Evolutionary conservation across 108 stramenopile genomes (phyloP), one percentile per base, ranked within the genome.

Genomic region (Stephanodiscus minutulus): DNA sequence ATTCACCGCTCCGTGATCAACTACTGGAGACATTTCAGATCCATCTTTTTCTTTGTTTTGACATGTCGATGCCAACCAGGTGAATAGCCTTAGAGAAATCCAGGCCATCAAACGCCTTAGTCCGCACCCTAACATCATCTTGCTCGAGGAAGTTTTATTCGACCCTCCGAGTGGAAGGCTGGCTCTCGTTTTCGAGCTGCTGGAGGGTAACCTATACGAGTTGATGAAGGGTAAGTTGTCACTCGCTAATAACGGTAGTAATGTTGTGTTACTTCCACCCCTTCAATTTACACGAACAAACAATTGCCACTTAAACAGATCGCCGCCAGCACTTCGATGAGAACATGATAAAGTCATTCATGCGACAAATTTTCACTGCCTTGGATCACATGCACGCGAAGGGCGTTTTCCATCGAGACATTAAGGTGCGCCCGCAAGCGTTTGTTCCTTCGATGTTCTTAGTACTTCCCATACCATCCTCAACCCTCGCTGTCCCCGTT

Each of bases 151-250:
- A 64, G 93, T 95, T 5, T 62, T 96, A 20, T 95, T 88, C 33
- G 93, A 96, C 70, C 86, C 90, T 55, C 89, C 89, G 12, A 90
- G 89, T 21, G 95, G 95, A 31, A 68, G 95, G 9, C 86, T 95
- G 10, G 95, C 95, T 15, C 69, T 96, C 7, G 93, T 95, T 0
- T 96, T 96, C 61, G 94, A 96, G 67, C 76, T 96, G 44, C 85
- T 96, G 85, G 92, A 92, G 54, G 90, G 87, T n/a, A 96, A 96
- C 48, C 65, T 95, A 0, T 95, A 95, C 67, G 94, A 96, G 75
- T 68, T 96, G 25, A 96, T 95, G 53, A 83, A 92, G 37, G 91
- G 91, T 74, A 87, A 58, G 68, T 88, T 18, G 7, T 48, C 24
- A 22, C 17, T 13, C 0, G 3, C 31, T 5, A 15, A 29, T 8